These are phyloP conservation scores for Lactuca sativa DNA, from an alignment of 129 eudicot genomes.

Conservation along the genomic window DNA sequence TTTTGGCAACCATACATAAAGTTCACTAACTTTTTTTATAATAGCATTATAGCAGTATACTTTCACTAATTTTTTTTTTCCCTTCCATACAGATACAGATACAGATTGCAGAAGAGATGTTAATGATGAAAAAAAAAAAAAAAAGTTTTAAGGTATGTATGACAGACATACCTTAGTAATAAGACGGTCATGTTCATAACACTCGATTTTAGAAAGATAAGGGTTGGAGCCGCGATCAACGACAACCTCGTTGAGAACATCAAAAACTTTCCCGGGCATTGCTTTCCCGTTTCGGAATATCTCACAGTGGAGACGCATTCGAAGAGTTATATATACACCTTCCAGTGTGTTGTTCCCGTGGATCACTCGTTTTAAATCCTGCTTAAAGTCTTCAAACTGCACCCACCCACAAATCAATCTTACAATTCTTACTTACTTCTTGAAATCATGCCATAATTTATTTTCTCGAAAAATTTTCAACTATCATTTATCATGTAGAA, in stretches of 20 bases:
- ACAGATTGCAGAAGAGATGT: too few species aligned
- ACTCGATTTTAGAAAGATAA: conserved; percentile 90
- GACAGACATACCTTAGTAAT: conserved; percentile 71
- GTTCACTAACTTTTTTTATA: too few species aligned
- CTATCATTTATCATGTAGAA: conserved; percentile 10
- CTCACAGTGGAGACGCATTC: conserved; percentile 98
- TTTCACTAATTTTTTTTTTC: too few species aligned
- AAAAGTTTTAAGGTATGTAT: too few species aligned
- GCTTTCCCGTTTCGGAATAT: conserved; percentile 86
- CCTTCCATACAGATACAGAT: too few species aligned
- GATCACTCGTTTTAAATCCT: conserved; percentile 78
- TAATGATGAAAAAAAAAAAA: background rate
- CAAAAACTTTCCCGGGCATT: conserved; percentile 93
- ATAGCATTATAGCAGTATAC: too few species aligned
- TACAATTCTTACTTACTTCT: too few species aligned
- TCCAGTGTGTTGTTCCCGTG: conserved; percentile 89
- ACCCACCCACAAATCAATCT: conserved; percentile 1
- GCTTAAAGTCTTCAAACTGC: conserved; percentile 86
- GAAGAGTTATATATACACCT: conserved; percentile 92
- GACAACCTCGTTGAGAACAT: conserved; percentile 89
- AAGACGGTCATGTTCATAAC: conserved; percentile 96
- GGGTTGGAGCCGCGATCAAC: conserved; percentile 99
- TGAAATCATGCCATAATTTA: too few species aligned
- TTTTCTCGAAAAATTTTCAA: too few species aligned
- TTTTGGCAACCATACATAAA: too few species aligned